phyloP scores from a whole-genome alignment of 2,329 filamentous ascomycete species.

The Aspergillus caelatus region DNA sequence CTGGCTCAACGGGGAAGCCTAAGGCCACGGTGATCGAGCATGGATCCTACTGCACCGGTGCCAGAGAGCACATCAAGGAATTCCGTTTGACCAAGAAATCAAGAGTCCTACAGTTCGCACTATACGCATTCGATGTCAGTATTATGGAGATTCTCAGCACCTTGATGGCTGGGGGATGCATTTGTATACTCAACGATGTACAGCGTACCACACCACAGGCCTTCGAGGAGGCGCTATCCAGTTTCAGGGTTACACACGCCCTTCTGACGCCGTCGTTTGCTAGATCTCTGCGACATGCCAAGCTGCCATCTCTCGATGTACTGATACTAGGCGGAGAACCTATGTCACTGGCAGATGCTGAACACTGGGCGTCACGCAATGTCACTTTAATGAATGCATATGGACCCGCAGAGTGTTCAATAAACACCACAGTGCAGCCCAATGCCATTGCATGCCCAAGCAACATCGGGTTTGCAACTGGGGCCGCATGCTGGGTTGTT shows the following conservation, averaged over 20 bases:
- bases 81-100: slow-evolving; percentile 50
- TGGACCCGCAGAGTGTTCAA: neutral
- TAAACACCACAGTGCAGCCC: neutral
- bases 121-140: slow-evolving; percentile 43
- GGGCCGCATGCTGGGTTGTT: slow-evolving; percentile 27
- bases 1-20: slow-evolving; percentile 26
- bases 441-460: neutral
- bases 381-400: slow-evolving; percentile 32
- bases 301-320: too few species aligned
- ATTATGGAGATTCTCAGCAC: slow-evolving; percentile 26
- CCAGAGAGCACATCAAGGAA: slow-evolving; percentile 21
- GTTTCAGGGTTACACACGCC: too few species aligned
- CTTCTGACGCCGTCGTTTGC: too few species aligned
- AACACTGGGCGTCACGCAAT: slow-evolving; percentile 32
- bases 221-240: too few species aligned
- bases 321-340: too few species aligned
- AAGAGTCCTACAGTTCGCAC: slow-evolving; percentile 38
- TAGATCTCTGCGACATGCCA: too few species aligned
- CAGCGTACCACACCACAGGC: slow-evolving; percentile 31
- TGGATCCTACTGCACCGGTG: slow-evolving; percentile 54
- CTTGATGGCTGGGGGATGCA: slow-evolving; percentile 19
- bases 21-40: slow-evolving; percentile 63
- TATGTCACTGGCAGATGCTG: too few species aligned
- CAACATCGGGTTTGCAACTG: slow-evolving; percentile 19
- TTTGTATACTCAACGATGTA: slow-evolving; percentile 52